Base-by-base conservation (phyloP, 108 stramenopile species). In the Skeletonema marinoi region DNA sequence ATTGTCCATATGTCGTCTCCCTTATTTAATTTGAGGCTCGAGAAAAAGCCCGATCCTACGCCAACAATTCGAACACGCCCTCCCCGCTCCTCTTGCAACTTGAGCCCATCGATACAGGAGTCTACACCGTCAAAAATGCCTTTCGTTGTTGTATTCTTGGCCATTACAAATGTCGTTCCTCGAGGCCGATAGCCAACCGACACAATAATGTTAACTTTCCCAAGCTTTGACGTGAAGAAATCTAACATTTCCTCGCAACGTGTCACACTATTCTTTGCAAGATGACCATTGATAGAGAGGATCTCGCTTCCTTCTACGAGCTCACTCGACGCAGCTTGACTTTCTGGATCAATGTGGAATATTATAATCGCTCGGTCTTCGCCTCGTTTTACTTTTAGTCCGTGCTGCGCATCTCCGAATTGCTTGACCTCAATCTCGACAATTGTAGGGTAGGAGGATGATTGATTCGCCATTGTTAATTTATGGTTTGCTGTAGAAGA, bases 1-100 rank as follows among this genome's bases (percentile, higher is more conserved):
- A 80, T 69, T 31, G 61, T n/a, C 62, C 67, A 80, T 16, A 80
- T 74, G 25, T 29, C 65, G 65, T 80, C 79, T 13, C 71, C 71
- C 50, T 33, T 68, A 11, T 51, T 60, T 4, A 80, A 16, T 11
- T 38, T 44, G 5, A 65, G 36, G 3, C 62, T 54, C 11, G 58
- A 44, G 51, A 80, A 80, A 66, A 68, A 73, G 2, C 79, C 79
- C 30, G 50, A 7, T 0, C 60, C 30, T 35, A 25, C 6, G 13
- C 19, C 6, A 11, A 65, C 59, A 4, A 80, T 62, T 5, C 63
- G 61, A 1, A 68, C 46, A 25, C 32, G 59, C 11, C 67, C 72
- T 21, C n/a, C n/a, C 6, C 16, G 51, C 32, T 80, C 59, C 56
- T 80, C 62, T 12, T 1, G 2, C 12, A 73, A 30, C 39, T 63